These are phyloP conservation scores for Trichosporon ovoides DNA, from an alignment of 1,284 basidiomycete species.

Conservation along the genomic window DNA sequence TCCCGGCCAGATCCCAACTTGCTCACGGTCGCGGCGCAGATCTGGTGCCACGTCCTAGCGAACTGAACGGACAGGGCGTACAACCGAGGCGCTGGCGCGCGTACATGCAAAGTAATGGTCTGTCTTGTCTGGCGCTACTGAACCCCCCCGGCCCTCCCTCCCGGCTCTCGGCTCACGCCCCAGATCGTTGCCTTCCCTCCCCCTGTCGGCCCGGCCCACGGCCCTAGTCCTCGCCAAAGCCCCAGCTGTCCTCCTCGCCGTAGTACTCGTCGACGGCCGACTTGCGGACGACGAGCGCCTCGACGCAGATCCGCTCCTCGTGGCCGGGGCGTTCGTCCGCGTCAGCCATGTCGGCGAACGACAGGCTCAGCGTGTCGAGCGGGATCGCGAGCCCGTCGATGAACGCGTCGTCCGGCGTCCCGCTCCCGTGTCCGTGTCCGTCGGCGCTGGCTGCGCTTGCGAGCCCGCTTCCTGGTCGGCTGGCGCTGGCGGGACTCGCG, in stretches of 20 bases:
- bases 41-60: too few species aligned
- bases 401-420: slow-evolving; percentile 23
- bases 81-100: too few species aligned
- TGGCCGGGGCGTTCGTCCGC: neutral
- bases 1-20: too few species aligned
- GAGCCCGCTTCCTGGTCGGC: slow-evolving; percentile 21
- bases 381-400: slow-evolving; percentile 33
- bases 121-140: too few species aligned
- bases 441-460: slow-evolving; percentile 9
- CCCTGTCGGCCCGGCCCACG: slow-evolving; percentile 25
- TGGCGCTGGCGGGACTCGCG: too few species aligned
- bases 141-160: neutral
- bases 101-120: too few species aligned
- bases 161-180: neutral
- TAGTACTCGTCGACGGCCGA: slow-evolving; percentile 21
- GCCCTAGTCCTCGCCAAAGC: slow-evolving; percentile 27
- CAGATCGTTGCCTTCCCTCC: slow-evolving; percentile 23
- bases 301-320: slow-evolving; percentile 45
- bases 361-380: slow-evolving; percentile 43
- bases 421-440: neutral
- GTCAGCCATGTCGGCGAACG: slow-evolving; percentile 41
- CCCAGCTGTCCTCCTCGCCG: slow-evolving; percentile 27
- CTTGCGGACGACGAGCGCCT: slow-evolving; percentile 47
- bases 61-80: too few species aligned
- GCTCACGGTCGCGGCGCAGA: too few species aligned